Conservation (phyloP, 148 eudicot genomes). For the Rhododendron ferrugineum region DNA sequence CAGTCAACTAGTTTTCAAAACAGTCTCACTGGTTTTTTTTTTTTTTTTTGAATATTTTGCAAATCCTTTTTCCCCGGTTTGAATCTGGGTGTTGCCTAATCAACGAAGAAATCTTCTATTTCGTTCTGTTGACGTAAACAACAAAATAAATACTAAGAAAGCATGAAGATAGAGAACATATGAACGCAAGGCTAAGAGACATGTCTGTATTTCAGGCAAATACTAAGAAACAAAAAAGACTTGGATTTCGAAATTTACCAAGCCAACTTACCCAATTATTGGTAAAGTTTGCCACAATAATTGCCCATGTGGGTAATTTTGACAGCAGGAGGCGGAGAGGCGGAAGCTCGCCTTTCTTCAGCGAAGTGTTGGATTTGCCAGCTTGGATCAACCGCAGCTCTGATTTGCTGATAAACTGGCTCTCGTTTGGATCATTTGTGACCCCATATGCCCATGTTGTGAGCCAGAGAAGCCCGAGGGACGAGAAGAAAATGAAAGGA, state of each 20-base stretch:
- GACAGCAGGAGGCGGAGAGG: conserved; percentile 54
- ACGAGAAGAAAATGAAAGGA: conserved; percentile 75
- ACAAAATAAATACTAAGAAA: no score
- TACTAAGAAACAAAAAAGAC: not conserved
- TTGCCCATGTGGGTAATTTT: conserved; percentile 86
- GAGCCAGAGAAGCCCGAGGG: conserved; percentile 82
- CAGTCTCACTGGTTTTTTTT: no score
- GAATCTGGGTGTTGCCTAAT: no score
- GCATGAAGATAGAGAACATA: no score
- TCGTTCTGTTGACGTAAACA: no score
- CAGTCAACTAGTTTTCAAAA: no score
- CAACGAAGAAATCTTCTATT: no score
- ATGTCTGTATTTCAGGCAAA: no score
- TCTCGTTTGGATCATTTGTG: conserved; percentile 63
- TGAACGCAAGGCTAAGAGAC: no score
- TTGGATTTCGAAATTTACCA: not conserved
- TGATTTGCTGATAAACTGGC: conserved; percentile 37
- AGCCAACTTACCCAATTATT: conserved; percentile 76
- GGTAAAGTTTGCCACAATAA: conserved; percentile 73
- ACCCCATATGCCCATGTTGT: conserved; percentile 54
- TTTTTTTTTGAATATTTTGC: no score
- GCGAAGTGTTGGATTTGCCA: conserved; percentile 45
- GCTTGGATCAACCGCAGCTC: conserved; percentile 67
- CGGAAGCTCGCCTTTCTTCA: conserved; percentile 28
- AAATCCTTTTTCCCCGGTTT: no score